A percentile compares a stretch with the other conserved stretches of the same genome.
phyloP scores from a whole-genome alignment of 371 early-diverging fungal species.

The Apophysomyces variabilis region DNA sequence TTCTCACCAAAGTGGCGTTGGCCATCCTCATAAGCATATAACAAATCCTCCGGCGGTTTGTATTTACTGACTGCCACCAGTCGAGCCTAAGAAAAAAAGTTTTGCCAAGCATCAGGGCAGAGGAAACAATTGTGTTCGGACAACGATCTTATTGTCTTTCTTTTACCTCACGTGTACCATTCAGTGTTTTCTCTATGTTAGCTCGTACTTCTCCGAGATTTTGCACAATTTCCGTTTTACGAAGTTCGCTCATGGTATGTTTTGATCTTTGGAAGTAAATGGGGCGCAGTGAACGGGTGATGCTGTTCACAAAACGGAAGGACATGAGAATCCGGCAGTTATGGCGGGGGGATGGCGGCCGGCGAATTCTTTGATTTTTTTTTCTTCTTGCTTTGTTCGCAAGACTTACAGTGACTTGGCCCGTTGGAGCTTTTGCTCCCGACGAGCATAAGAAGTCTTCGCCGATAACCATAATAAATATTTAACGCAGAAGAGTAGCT shows the following conservation, averaged over 20 bases:
- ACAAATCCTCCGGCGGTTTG: conserved; percentile 83
- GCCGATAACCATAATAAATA: too few relatives aligned
- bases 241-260: conserved; percentile 25
- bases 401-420: too few relatives aligned
- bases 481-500: too few relatives aligned
- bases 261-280: conserved; percentile 13
- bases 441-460: too few relatives aligned
- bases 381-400: too few relatives aligned
- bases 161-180: neutral
- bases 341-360: neutral
- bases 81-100: conserved; percentile 32
- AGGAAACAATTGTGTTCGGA: too few relatives aligned
- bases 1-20: conserved; percentile 97
- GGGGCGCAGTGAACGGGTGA: conserved; percentile 2
- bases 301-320: conserved; percentile 1
- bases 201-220: conserved; percentile 27
- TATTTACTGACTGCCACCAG: conserved; percentile 95
- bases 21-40: conserved; percentile 76
- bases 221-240: conserved; percentile 24
- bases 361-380: too few relatives aligned
- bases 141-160: neutral
- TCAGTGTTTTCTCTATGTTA: conserved; percentile 15
- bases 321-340: neutral
- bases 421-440: too few relatives aligned
- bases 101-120: neutral